These are phyloP conservation scores for Penicillium herquei DNA, from an alignment of 495 filamentous ascomycete species.

Conservation along the genomic window DNA sequence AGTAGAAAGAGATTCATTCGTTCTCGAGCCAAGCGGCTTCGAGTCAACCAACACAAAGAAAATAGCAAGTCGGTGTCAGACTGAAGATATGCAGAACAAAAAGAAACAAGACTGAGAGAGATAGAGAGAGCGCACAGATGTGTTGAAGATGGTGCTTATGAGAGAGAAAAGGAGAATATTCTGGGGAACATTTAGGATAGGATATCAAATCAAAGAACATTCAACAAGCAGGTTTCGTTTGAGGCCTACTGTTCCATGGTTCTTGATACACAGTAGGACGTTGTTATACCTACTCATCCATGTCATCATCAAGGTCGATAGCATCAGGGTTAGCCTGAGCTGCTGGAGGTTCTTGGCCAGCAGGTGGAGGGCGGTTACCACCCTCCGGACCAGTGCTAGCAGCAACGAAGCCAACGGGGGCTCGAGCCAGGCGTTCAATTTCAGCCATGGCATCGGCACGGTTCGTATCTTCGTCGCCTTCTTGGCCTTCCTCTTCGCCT, in stretches of 20 bases:
- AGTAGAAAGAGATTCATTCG: not conserved
- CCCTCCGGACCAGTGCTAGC: constrained; percentile 77
- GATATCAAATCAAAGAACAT: not conserved
- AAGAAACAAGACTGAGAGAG: constrained; percentile 11
- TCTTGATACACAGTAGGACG: not conserved
- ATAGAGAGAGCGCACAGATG: not conserved
- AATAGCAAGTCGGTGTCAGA: constrained; percentile 4
- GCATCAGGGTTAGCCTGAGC: constrained; percentile 80
- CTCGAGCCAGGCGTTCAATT: constrained; percentile 83
- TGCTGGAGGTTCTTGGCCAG: constrained; percentile 36
- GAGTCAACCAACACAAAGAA: constrained; percentile 10
- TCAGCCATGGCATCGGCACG: constrained; percentile 84
- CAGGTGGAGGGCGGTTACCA: constrained; percentile 54
- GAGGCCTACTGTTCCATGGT: not conserved
- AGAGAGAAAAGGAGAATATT: constrained; percentile 6
- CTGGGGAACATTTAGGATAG: not conserved
- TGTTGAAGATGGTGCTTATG: constrained; percentile 16
- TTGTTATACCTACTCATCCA: constrained; percentile 42
- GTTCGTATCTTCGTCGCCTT: constrained; percentile 50
- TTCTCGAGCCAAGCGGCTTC: not conserved
- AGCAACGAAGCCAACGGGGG: constrained; percentile 89
- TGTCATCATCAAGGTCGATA: constrained; percentile 75
- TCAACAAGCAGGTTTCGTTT: not conserved
- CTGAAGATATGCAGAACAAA: constrained; percentile 4
- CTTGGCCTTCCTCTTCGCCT: constrained; percentile 36